These are phyloP conservation scores for Neofusicoccum laricinum DNA, from an alignment of 2,329 filamentous ascomycete genomes.

Conservation along the genomic window DNA sequence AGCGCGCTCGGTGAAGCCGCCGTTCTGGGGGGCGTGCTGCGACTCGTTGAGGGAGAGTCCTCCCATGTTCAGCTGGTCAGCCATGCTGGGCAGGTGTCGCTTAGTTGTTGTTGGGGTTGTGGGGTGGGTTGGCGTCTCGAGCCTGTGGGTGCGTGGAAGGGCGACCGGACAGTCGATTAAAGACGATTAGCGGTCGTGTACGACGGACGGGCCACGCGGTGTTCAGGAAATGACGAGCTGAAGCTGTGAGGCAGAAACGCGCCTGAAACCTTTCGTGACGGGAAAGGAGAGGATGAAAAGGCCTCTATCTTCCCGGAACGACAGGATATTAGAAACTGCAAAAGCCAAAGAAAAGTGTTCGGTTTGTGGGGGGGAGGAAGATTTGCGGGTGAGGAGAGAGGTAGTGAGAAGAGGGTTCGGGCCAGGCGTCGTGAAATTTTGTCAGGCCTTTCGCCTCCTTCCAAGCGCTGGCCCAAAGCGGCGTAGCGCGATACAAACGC, in stretches of 20 bases:
- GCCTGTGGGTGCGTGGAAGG: neutral
- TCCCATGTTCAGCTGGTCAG: constrained; percentile 80
- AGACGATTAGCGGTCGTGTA: constrained; percentile 1
- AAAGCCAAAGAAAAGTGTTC: constrained; percentile 30
- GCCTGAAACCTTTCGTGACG: constrained; percentile 39
- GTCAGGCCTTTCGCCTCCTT: neutral
- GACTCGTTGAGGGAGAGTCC: constrained; percentile 68
- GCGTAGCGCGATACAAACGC: constrained; percentile 5
- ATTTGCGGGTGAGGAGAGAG: constrained; percentile 10
- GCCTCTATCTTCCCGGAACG: constrained; percentile 37
- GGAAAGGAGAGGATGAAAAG: constrained; percentile 31
- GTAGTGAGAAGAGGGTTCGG: constrained; percentile 21
- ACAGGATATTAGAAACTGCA: constrained; percentile 37
- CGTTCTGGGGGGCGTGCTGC: constrained; percentile 53
- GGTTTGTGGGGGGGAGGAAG: constrained; percentile 25
- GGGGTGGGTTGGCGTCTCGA: neutral
- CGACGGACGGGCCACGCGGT: neutral
- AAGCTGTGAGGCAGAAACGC: constrained; percentile 35
- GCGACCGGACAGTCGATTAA: neutral
- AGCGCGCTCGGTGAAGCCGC: constrained; percentile 57
- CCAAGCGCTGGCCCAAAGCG: constrained; percentile 10
- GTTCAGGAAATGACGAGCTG: constrained; percentile 13
- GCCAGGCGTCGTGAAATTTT: constrained; percentile 15
- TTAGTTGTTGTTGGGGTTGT: neutral
- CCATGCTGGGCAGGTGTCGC: constrained; percentile 56